Evolutionary conservation across 768 basidiomycete genomes (phyloP), one percentile per base, ranked within the genome.

Genomic region (Dictyophora rubrovolvata): DNA sequence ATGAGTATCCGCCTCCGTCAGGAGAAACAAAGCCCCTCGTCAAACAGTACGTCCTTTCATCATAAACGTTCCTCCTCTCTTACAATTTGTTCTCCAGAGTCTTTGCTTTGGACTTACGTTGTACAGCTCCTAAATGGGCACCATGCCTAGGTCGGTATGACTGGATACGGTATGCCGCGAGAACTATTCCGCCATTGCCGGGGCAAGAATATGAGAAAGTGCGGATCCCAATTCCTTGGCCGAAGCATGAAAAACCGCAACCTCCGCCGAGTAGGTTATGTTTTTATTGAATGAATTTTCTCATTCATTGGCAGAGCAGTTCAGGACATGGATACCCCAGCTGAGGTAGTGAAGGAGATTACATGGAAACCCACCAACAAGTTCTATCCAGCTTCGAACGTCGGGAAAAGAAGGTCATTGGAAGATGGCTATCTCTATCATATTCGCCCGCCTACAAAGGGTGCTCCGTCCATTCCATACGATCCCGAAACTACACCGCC

Each of bases 91-190:
- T 50, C 4, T 53, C 53, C n/a, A 93, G 89, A 12, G 85, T 92
- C 0, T 93, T 89, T 70, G 90, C 89, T 2, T 78, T 77, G 59
- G 86, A 90, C 28, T 54, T 91, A 46, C 80, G 80, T 48, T 83
- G 79, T 10, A 77, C 85, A 17, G 67, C 74, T 14, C 81, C 88
- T 1, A 71, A 73, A 52, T 92, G 83, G 82, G 77, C 81, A 61
- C 74, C 75, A 3, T 71, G 72, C 57, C 69, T 74, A 47, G 76
- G 77, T 63, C 77, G 80, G 23, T 91, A 76, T 67, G 75, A 83
- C 21, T 93, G 90, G 90, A 77, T 79, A 48, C 83, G 90, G 55
- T 81, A 82, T 61, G 87, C 86, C 5, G 77, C 79, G 1, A 79
- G 76, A 52, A 90, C 87, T 9, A 71, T 74, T 0, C 89, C 89